Base-by-base conservation (phyloP, 805 yeast species). In the Blastobotrys chiropterorum region DNA sequence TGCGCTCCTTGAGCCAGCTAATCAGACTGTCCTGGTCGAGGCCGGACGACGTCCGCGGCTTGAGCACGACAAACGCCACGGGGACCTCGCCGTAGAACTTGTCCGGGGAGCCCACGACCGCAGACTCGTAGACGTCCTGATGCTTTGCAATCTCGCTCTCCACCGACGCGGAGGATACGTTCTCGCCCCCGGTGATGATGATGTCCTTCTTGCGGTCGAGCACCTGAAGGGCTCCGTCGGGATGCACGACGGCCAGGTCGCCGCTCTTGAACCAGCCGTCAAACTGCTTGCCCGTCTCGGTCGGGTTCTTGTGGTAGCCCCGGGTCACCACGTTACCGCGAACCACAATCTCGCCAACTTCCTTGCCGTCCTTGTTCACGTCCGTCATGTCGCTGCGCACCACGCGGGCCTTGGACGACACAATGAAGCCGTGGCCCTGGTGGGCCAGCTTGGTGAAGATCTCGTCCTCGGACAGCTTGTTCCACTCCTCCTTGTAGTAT, bases 111-210 rank as follows among this genome's bases (percentile, higher is more conserved):
- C 66, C 69, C 13, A 67, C 61, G 16, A 67, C 69, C 1, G 69
- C 67, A 17, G 61, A 65, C 50, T 67, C 71, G 38, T 63, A 55
- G 15, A 67, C 62, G 20, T 53, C 55, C 13, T 60, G 62, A 50
- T 64, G 64, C 50, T 57, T 53, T 47, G 56, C 61, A 11, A 67
- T 51, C 13, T 49, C 56, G 39, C 58, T 53, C 51, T 67, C 71
- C 3, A 67, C 68, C 13, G 62, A 66, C 11, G 67, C 69, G 3
- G 70, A 65, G 3, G 71, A 67, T 51, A 67, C 66, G 55, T 67
- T 67, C 49, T 67, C 71, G 22, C 71, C 71, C 11, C 71, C 71
- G 7, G 71, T 65, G 38, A 67, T 67, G 50, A 67, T 67, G 38
- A 67, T 66, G 53, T 67, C 71, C 61, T 67, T 67, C 48, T 64